phyloP scores from a whole-genome alignment of 2,329 filamentous ascomycete genomes.

The Penicillium brevicompactum region DNA sequence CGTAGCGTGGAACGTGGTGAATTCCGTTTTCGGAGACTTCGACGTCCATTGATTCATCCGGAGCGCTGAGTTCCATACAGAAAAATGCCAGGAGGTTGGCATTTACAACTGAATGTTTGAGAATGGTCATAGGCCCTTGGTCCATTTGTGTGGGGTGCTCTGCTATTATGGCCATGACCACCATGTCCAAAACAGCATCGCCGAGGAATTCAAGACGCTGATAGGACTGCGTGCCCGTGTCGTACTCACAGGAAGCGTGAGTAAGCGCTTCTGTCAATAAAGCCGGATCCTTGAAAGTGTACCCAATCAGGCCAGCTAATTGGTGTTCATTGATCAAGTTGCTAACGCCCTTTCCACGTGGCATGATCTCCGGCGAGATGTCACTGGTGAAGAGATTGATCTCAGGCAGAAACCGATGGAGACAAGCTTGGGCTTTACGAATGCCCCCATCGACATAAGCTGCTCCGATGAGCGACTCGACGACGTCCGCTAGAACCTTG shows the following conservation, averaged over 20 bases:
- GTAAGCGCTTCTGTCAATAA: constrained; percentile 80
- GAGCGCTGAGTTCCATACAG: constrained; percentile 58
- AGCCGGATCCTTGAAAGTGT: constrained; percentile 68
- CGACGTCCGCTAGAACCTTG: constrained; percentile 83
- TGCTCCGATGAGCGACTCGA: constrained; percentile 82
- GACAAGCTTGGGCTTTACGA: constrained; percentile 62
- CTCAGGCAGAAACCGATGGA: constrained; percentile 67
- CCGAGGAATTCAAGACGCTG: constrained; percentile 88
- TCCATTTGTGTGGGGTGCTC: constrained; percentile 41
- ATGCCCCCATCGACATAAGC: constrained; percentile 71
- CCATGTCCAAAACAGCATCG: constrained; percentile 78
- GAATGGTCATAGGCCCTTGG: constrained; percentile 69
- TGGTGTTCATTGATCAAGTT: constrained; percentile 16
- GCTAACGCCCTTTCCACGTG: constrained; percentile 1
- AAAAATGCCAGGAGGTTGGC: constrained; percentile 77
- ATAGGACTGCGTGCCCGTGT: constrained; percentile 57
- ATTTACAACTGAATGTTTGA: constrained; percentile 78
- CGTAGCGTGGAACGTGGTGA: constrained; percentile 19
- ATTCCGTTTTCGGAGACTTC: constrained; percentile 21
- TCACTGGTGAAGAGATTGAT: constrained; percentile 33
- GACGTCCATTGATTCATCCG: constrained; percentile 10
- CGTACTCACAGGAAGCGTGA: constrained; percentile 65
- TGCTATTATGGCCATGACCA: constrained; percentile 60
- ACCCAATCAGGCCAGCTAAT: constrained; percentile 54
- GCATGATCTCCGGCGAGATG: constrained; percentile 1